Base-by-base conservation (phyloP, 2,329 filamentous ascomycete genomes). In the Tolypocladium guangdongense region DNA sequence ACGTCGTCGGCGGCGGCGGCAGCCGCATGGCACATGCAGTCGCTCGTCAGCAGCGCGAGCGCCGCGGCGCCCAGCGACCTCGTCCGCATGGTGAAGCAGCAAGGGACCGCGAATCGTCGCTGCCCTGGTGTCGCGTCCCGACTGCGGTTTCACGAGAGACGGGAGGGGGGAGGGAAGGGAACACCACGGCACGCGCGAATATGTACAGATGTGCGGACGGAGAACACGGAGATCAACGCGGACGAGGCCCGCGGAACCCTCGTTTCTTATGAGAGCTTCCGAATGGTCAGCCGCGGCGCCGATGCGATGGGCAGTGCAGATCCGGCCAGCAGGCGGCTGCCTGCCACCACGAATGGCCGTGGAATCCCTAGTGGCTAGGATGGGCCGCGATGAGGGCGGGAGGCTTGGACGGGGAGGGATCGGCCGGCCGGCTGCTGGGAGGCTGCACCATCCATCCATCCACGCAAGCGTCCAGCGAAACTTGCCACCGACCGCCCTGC, bases 11-110 rank as follows among this genome's bases (percentile, higher is more conserved):
- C 56, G 2, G 48, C 56, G 2, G 54, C 51, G 45, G 52, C 51
- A 22, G 24, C 22, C 1, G 24, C 41, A n/a, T 4, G 6, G 7
- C 5, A 10, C 14, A 39, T 24, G 27, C 33, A 38, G 33, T 55
- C 46, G 41, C 49, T 36, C 36, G 53, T 54, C 33, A 60, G 49
- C 22, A 61, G 41, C 48, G 56, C 50, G n/a, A 57, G 49, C 41
- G 56, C 47, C 22, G 56, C 51, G 43, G 54, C 50, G 48, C 54
- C 43, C 24, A 54, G 20, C 10, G 50, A 52, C 11, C 50, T 30
- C 38, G 55, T 43, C 50, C 57, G 52, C 59, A 61, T 61, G 49
- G 32, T 43, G 49, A 20, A 20, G 27, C 7, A 6, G 16, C 27
- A 16, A 10, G 30, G 39, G 7, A 1, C 10, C 8, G 24, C 43